Evolutionary conservation across 2,329 filamentous ascomycete species (phyloP).

Genomic region (Graphilbum fragrans): DNA sequence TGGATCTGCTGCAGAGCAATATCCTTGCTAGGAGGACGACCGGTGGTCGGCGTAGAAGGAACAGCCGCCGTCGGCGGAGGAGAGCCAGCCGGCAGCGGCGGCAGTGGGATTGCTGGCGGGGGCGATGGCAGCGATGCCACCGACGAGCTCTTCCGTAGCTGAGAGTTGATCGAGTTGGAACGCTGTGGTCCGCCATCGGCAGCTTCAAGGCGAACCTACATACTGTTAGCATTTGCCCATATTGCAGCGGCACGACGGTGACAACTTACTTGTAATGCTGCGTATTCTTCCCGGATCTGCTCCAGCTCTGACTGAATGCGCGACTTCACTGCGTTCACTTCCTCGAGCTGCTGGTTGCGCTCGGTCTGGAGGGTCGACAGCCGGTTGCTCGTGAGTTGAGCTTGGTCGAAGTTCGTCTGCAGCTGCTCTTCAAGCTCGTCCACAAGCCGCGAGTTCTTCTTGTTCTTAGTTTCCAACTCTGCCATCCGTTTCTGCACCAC

Average conservation of each 20-base stretch:
- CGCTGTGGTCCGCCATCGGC: slow-evolving; percentile 32
- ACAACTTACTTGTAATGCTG: slow-evolving; percentile 58
- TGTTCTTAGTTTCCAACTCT: slow-evolving; percentile 56
- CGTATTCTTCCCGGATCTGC: slow-evolving; percentile 54
- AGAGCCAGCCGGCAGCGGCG: slow-evolving; percentile 61
- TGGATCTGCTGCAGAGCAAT: slow-evolving; percentile 64
- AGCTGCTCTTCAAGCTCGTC: slow-evolving; percentile 96
- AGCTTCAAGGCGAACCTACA: slow-evolving; percentile 50
- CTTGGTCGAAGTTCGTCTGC: slow-evolving; percentile 88
- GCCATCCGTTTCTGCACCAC: slow-evolving; percentile 54
- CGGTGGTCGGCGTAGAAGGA: slow-evolving; percentile 42
- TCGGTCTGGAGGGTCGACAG: slow-evolving; percentile 71
- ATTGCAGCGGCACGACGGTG: not conserved
- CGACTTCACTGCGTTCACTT: slow-evolving; percentile 54
- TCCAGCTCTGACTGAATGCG: slow-evolving; percentile 60
- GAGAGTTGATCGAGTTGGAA: slow-evolving; percentile 50
- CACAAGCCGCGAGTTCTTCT: slow-evolving; percentile 83
- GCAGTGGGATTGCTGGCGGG: slow-evolving; percentile 89
- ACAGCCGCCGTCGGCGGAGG: slow-evolving; percentile 29
- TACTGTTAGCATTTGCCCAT: not conserved
- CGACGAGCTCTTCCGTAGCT: slow-evolving; percentile 74
- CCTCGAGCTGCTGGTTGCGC: slow-evolving; percentile 63
- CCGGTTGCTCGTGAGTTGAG: slow-evolving; percentile 72
- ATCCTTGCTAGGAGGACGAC: slow-evolving; percentile 73
- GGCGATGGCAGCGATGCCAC: slow-evolving; percentile 81